Percentiles rank a stretch among this genome's conserved stretches.
Evolutionary conservation across 129 eudicot genomes (phyloP).

Genomic region (Heracleum sosnowskyi): DNA sequence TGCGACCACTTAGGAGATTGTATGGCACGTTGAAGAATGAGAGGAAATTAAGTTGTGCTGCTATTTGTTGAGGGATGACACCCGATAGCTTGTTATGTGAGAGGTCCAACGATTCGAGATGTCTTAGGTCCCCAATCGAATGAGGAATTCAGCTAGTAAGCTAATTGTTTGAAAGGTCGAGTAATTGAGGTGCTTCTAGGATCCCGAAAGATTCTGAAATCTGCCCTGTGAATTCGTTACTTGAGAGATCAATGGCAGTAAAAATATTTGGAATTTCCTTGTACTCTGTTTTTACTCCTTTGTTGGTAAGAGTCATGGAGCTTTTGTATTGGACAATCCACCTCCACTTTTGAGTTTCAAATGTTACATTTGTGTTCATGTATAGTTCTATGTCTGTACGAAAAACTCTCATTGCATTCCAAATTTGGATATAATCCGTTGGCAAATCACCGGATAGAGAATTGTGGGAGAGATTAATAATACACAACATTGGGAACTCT

Average conservation of each 20-base stretch:
- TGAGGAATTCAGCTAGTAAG: conserved; percentile 21
- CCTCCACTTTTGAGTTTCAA: neutral
- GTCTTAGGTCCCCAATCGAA: conserved; percentile 11
- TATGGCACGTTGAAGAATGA: conserved; percentile 18
- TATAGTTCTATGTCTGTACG: neutral
- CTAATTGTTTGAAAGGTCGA: conserved; percentile 29
- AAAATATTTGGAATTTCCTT: conserved; percentile 11
- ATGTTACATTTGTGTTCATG: neutral
- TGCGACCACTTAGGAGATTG: conserved; percentile 20
- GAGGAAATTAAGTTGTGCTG: conserved; percentile 13
- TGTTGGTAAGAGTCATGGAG: conserved; percentile 1
- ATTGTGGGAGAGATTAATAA: conserved; percentile 21
- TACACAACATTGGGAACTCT: conserved; percentile 12
- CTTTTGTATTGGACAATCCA: neutral
- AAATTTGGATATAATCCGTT: neutral
- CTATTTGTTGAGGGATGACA: conserved; percentile 20
- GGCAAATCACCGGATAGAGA: conserved; percentile 14
- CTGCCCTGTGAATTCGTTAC: conserved; percentile 14
- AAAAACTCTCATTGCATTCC: conserved; percentile 9
- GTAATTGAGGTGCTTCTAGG: conserved; percentile 11
- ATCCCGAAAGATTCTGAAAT: conserved; percentile 16
- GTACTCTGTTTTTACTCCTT: conserved; percentile 6
- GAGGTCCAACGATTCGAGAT: conserved; percentile 20
- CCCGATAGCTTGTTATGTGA: conserved; percentile 22
- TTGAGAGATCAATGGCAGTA: conserved; percentile 12